Evolutionary conservation across 768 basidiomycete genomes (phyloP).

Genomic region (Amanita jacksonii): DNA sequence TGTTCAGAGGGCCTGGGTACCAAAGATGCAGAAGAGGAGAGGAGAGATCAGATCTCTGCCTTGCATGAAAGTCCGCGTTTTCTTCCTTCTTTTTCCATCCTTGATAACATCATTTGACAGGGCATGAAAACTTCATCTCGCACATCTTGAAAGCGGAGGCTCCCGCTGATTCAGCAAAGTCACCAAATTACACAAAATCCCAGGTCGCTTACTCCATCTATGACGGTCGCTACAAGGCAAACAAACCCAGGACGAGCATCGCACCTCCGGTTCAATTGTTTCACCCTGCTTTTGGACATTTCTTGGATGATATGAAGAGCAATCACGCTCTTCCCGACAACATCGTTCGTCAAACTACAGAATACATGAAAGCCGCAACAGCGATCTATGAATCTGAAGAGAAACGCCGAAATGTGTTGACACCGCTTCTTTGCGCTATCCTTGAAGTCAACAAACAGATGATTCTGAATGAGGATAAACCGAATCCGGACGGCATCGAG

Average conservation of each 20-base stretch:
- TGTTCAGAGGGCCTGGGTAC: slow-evolving; percentile 3
- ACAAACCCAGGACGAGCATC: slow-evolving; percentile 10
- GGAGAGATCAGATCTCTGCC: slow-evolving; percentile 4
- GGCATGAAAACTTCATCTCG: not conserved
- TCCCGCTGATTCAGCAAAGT: slow-evolving; percentile 4
- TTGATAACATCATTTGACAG: slow-evolving; percentile 4
- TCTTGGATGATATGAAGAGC: slow-evolving; percentile 12
- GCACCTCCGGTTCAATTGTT: slow-evolving; percentile 18
- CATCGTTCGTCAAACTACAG: slow-evolving; percentile 12
- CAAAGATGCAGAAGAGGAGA: slow-evolving; percentile 4
- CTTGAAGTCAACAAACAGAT: slow-evolving; percentile 5
- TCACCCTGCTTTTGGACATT: slow-evolving; percentile 17
- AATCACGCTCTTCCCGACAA: slow-evolving; percentile 11
- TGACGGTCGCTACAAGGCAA: slow-evolving; percentile 15
- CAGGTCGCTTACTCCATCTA: slow-evolving; percentile 12
- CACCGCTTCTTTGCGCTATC: slow-evolving; percentile 5
- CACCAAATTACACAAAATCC: slow-evolving; percentile 6
- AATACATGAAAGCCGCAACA: slow-evolving; percentile 14
- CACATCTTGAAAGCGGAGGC: slow-evolving; percentile 5
- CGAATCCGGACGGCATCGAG: slow-evolving; percentile 2
- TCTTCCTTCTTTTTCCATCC: slow-evolving; percentile 5
- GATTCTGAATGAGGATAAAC: slow-evolving; percentile 8
- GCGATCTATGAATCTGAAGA: slow-evolving; percentile 13
- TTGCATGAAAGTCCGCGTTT: slow-evolving; percentile 5
- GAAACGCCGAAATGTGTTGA: slow-evolving; percentile 8